Percentiles rank a stretch among this genome's conserved stretches.
These are phyloP conservation scores for Parastagonospora avenae DNA, from an alignment of 2,329 filamentous ascomycete genomes.

Conservation along the genomic window DNA sequence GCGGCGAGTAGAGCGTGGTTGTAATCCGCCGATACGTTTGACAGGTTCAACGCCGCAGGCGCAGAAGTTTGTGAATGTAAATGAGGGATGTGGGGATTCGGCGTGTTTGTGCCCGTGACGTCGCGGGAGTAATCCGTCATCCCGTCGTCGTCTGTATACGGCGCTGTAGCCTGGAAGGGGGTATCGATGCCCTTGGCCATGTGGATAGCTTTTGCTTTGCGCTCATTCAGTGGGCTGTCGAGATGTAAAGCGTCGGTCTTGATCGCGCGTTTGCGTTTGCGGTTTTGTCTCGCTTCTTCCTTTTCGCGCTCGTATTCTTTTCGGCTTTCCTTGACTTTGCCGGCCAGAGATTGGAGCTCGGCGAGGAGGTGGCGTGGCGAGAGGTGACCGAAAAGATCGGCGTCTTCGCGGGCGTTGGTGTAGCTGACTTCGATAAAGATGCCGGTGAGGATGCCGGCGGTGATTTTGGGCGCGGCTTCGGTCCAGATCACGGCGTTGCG, in stretches of 20 bases:
- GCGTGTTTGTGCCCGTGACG: constrained; percentile 17
- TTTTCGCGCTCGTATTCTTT: constrained; percentile 40
- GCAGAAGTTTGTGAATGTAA: constrained; percentile 29
- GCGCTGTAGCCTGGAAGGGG: constrained; percentile 10
- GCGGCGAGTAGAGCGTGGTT: constrained; percentile 33
- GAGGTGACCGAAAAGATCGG: constrained; percentile 84
- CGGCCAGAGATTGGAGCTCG: constrained; percentile 75
- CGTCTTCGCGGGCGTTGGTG: constrained; percentile 76
- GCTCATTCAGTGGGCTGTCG: constrained; percentile 11
- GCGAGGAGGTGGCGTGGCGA: constrained; percentile 81
- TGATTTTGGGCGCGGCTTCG: constrained; percentile 86
- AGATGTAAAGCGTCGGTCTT: constrained; percentile 34
- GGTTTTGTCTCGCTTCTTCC: constrained; percentile 50
- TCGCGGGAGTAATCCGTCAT: constrained; percentile 31
- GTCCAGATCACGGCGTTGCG: constrained; percentile 85
- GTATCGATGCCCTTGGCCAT: constrained; percentile 17
- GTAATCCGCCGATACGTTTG: constrained; percentile 29
- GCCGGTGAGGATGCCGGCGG: constrained; percentile 70
- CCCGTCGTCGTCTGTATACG: constrained; percentile 30
- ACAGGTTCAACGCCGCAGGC: constrained; percentile 31
- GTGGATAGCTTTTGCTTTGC: constrained; percentile 21
- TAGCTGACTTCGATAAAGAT: constrained; percentile 98
- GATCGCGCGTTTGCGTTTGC: constrained; percentile 68
- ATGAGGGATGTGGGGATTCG: constrained; percentile 9
- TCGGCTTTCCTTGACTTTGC: constrained; percentile 65